A percentile compares a stretch with the other conserved stretches of the same genome.
Evolutionary conservation across 1,284 basidiomycete species (phyloP).

Genomic region (Papiliotrema flavescens): DNA sequence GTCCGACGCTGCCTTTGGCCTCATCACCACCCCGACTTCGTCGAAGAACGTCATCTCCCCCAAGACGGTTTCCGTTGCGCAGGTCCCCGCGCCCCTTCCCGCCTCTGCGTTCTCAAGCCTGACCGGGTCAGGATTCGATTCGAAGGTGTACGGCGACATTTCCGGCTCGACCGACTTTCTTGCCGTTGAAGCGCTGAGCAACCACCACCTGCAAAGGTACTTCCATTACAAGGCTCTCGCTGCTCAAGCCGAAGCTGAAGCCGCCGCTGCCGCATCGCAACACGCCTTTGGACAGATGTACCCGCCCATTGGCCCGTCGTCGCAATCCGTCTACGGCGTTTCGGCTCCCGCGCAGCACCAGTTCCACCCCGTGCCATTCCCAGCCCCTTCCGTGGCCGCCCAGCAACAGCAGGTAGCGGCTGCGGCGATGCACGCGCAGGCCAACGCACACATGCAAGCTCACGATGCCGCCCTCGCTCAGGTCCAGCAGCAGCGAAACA

Average conservation of each 20-base stretch:
- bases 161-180: not conserved
- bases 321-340: too few species aligned
- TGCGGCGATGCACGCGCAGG: slow-evolving; percentile 22
- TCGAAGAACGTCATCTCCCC: slow-evolving; percentile 34
- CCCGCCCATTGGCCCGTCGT: too few species aligned
- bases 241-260: slow-evolving; percentile 36
- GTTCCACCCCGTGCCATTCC: too few species aligned
- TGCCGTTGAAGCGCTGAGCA: slow-evolving; percentile 34
- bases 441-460: slow-evolving; percentile 33
- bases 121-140: too few species aligned
- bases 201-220: slow-evolving; percentile 42
- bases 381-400: not conserved
- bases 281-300: not conserved
- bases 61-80: slow-evolving; percentile 16
- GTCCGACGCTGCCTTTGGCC: slow-evolving; percentile 1
- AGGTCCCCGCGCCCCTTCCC: not conserved
- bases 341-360: not conserved
- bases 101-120: not conserved
- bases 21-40: slow-evolving; percentile 18
- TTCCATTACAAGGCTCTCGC: slow-evolving; percentile 44
- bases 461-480: slow-evolving; percentile 25
- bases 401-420: slow-evolving; percentile 7
- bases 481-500: slow-evolving; percentile 14
- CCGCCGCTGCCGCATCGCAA: slow-evolving; percentile 6
- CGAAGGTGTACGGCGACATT: not conserved